These are phyloP conservation scores for Daldinia childiae DNA, from an alignment of 495 filamentous ascomycete genomes.

Conservation along the genomic window DNA sequence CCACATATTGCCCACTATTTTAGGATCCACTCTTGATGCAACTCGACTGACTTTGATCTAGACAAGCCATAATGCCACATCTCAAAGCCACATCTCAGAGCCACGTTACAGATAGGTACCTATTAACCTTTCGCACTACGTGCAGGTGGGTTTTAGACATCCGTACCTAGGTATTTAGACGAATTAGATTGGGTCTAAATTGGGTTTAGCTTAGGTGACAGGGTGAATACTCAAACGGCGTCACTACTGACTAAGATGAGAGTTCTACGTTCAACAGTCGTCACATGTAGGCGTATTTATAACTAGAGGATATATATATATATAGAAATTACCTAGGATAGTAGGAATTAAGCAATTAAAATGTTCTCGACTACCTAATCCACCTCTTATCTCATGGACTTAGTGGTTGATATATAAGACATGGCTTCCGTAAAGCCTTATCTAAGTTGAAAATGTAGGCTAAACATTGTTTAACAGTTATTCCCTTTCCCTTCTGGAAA, in stretches of 20 bases:
- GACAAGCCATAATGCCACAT: constrained; percentile 4
- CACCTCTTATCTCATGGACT: neutral
- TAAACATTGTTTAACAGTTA: neutral
- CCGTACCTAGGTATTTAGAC: neutral
- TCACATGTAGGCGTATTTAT: neutral
- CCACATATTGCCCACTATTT: neutral
- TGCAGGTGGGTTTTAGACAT: neutral
- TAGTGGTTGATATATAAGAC: neutral
- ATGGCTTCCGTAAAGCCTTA: neutral
- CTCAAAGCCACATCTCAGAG: neutral
- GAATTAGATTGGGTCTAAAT: neutral
- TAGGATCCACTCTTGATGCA: constrained; percentile 2
- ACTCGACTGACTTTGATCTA: neutral
- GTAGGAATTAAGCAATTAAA: neutral
- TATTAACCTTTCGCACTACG: neutral
- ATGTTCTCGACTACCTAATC: neutral
- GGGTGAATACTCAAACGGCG: neutral
- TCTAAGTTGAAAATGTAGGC: neutral
- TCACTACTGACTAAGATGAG: neutral
- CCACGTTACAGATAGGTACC: neutral
- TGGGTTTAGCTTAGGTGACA: neutral
- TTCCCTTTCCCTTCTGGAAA: neutral
- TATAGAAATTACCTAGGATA: neutral
- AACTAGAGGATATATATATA: neutral
- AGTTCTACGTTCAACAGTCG: neutral